Conservation (phyloP, 2,329 filamentous ascomycete genomes). For the Achaetomium macrosporum region DNA sequence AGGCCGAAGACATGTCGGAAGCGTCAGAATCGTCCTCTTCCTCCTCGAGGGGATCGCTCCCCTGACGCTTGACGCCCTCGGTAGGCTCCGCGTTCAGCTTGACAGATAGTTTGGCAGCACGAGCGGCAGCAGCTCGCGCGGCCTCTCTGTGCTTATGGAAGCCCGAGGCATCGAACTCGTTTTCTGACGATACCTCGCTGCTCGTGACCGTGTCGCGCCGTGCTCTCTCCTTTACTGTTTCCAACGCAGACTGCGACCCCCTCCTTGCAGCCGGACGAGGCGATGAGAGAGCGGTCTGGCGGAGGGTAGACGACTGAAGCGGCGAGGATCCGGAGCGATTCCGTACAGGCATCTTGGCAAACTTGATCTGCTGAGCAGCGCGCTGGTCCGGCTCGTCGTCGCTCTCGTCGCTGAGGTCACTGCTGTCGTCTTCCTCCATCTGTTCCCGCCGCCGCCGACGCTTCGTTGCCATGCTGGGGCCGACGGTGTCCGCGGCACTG, state of each 20-base stretch:
- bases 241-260: conserved; percentile 66
- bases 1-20: conserved; percentile 59
- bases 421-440: conserved; percentile 80
- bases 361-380: conserved; percentile 85
- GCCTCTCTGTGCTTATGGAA: conserved; percentile 60
- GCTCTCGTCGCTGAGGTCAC: conserved; percentile 77
- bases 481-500: conserved; percentile 61
- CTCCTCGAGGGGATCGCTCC: conserved; percentile 49
- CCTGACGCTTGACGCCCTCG: conserved; percentile 39
- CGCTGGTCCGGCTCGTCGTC: conserved; percentile 69
- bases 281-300: conserved; percentile 47
- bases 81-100: conserved; percentile 46
- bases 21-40: conserved; percentile 55
- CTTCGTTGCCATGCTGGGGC: conserved; percentile 60
- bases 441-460: conserved; percentile 63
- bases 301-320: conserved; percentile 59
- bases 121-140: conserved; percentile 52
- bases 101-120: conserved; percentile 46
- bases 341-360: conserved; percentile 89
- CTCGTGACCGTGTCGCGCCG: conserved; percentile 73
- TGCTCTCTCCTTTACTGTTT: conserved; percentile 62
- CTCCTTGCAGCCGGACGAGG: conserved; percentile 48
- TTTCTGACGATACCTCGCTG: conserved; percentile 78
- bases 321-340: conserved; percentile 85
- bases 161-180: conserved; percentile 63